A percentile compares a stretch with the other conserved stretches of the same genome.
phyloP scores from a whole-genome alignment of 208 protist species.

The Trypanosoma vivax region DNA sequence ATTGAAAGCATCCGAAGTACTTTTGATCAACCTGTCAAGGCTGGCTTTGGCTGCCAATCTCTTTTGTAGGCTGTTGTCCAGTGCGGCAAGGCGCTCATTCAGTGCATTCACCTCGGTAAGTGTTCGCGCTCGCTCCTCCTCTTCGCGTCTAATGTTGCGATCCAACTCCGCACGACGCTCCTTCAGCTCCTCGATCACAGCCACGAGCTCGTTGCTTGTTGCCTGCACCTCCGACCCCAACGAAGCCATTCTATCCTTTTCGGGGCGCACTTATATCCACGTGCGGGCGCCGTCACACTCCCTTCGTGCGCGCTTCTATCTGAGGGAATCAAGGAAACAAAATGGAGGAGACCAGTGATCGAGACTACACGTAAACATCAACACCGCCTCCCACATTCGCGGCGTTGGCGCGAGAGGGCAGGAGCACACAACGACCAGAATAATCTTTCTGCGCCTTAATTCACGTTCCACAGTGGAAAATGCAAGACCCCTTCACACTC shows the following conservation, averaged over 20 bases:
- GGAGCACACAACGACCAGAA: no score
- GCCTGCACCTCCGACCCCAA: conserved; percentile 76
- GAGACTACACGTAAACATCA: no score
- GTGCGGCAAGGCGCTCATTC: conserved; percentile 25
- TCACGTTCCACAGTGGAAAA: no score
- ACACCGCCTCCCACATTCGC: no score
- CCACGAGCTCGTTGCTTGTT: conserved; percentile 82
- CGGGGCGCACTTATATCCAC: background rate
- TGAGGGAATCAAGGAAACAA: no score
- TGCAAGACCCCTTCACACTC: no score
- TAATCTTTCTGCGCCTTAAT: no score
- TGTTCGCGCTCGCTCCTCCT: conserved; percentile 51
- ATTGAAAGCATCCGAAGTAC: conserved; percentile 80
- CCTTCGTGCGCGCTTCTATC: background rate
- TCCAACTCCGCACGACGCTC: conserved; percentile 65
- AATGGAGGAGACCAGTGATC: no score
- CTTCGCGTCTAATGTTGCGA: conserved; percentile 61
- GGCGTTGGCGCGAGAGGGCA: no score
- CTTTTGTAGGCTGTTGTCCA: conserved; percentile 50
- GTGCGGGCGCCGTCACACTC: no score
- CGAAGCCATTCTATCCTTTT: conserved; percentile 46
- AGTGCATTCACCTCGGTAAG: conserved; percentile 50
- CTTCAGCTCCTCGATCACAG: conserved; percentile 86
- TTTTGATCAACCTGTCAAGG: conserved; percentile 68
- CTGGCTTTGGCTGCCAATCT: conserved; percentile 51